A percentile compares a stretch with the other conserved stretches of the same genome.
Evolutionary conservation across 805 yeast genomes (phyloP).

Genomic region (Barnettozyma botsteinii): DNA sequence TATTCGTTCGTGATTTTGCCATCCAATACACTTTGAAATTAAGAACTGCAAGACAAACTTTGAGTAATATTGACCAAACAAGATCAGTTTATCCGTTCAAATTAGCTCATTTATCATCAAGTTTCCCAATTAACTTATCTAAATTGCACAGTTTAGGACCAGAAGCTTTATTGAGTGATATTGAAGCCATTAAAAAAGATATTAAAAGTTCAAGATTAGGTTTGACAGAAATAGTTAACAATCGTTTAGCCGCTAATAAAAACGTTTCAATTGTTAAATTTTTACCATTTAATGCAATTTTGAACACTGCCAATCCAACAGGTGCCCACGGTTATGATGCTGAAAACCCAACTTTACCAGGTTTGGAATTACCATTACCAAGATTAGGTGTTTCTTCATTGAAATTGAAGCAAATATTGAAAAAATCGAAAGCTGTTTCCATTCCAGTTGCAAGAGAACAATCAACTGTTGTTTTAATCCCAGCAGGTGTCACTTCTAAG

Average conservation of each 20-base stretch:
- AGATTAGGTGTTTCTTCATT: constrained; percentile 65
- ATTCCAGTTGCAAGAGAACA: constrained; percentile 72
- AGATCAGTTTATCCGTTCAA: constrained; percentile 91
- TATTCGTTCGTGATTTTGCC: constrained; percentile 84
- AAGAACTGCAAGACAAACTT: constrained; percentile 63
- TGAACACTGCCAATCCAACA: constrained; percentile 58
- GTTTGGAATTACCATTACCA: constrained; percentile 72
- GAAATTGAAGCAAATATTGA: constrained; percentile 58
- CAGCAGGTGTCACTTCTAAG: constrained; percentile 33
- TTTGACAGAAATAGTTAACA: constrained; percentile 69
- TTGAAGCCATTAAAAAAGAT: constrained; percentile 45
- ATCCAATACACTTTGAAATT: constrained; percentile 71
- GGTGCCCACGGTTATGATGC: constrained; percentile 67
- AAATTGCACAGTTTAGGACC: constrained; percentile 27
- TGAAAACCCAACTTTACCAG: constrained; percentile 59
- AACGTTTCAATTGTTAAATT: constrained; percentile 70
- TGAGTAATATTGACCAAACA: constrained; percentile 63
- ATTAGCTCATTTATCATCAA: constrained; percentile 59
- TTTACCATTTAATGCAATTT: constrained; percentile 61
- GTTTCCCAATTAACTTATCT: constrained; percentile 50
- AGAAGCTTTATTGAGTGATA: constrained; percentile 27
- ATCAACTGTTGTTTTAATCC: constrained; percentile 63
- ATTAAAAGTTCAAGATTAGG: constrained; percentile 66
- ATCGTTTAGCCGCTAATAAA: constrained; percentile 68
- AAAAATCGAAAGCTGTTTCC: constrained; percentile 37